Base-by-base conservation (phyloP, 2,329 filamentous ascomycete genomes). In the Fusarium euwallaceae region DNA sequence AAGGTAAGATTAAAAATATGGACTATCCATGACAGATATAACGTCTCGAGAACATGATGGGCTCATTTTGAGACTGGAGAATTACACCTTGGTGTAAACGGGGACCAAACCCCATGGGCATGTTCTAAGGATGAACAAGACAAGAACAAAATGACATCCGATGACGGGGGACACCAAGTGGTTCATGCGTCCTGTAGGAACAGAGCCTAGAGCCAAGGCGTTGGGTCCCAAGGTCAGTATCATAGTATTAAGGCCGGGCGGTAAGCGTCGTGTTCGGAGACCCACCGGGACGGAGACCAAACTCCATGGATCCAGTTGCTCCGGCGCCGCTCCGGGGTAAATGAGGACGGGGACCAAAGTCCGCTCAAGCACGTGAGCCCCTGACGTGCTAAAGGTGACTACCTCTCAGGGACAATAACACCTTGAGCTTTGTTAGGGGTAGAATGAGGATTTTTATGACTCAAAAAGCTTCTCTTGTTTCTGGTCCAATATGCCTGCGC, bases 31-130 rank as follows among this genome's bases (percentile, higher is more conserved):
- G 6, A 20, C 17, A 32, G 27, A 2, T 27, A 32, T 7, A 6
- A 20, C 1, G 6, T 4, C 48, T 20, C 27, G 17, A 16, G 27
- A 55, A 55, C 6, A 14, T 29, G 17, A 34, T 14, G 27, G 11
- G 14, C 48, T 53, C 48, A 32, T 53, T 17, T 48, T 10, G 2
- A 10, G 22, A 10, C 43, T 29, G 9, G 24, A 53, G 24, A 12
- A 20, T 7, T 20, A 32, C 6, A 20, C 48, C 6, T 9, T 20
- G 7, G 6, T 20, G 11, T 20, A 29, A 34, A 36, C 59, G 59
- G 59, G 29, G 59, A 61, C 59, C 59, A 37, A 61, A 61, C 22
- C 59, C 59, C 59, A 61, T 45, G 59, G 27, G 14, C 12, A 17
- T 32, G 39, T 58, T 36, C 32, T 3, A n/a, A 39, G 12, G 24